These are phyloP conservation scores for Encephalitozoon romaleae DNA, from an alignment of 371 early-diverging fungal species.

Conservation along the genomic window DNA sequence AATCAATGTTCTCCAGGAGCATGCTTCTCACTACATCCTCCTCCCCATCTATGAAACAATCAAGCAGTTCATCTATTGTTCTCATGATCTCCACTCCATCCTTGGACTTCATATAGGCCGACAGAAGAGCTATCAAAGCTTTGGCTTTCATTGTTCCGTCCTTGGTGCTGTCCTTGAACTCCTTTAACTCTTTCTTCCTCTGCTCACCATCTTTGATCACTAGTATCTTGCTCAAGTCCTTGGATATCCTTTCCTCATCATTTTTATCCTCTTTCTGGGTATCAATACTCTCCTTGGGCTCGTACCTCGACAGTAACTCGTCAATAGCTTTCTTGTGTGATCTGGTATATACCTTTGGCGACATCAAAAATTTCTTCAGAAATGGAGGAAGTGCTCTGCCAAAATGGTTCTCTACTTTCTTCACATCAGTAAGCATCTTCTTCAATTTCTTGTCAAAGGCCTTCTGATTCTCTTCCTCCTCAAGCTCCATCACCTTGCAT, in stretches of 20 bases:
- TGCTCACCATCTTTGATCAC: conserved; percentile 12
- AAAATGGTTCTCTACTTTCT: conserved; percentile 23
- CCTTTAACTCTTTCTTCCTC: not conserved
- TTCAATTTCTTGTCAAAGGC: conserved; percentile 49
- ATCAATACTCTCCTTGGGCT: conserved; percentile 18
- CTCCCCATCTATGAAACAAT: not conserved
- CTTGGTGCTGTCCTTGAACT: not conserved
- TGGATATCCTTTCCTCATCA: conserved; percentile 29
- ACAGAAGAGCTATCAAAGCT: conserved; percentile 9
- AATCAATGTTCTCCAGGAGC: conserved; percentile 11
- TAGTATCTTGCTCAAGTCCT: conserved; percentile 19
- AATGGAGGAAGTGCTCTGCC: not conserved
- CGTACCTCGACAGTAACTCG: conserved; percentile 9
- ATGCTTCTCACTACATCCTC: not conserved
- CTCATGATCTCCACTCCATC: conserved; percentile 8
- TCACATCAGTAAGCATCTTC: conserved; percentile 40
- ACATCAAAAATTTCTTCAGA: conserved; percentile 16
- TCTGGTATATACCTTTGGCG: conserved; percentile 1
- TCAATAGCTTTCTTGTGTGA: conserved; percentile 12
- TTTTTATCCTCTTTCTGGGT: conserved; percentile 5
- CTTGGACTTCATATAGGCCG: conserved; percentile 14
- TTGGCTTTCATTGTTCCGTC: not conserved
- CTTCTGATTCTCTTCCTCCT: conserved; percentile 20
- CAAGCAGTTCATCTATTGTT: not conserved
- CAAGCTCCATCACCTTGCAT: conserved; percentile 16